Base-by-base conservation (phyloP, 1,284 basidiomycete genomes). In the Earliella scabrosa region DNA sequence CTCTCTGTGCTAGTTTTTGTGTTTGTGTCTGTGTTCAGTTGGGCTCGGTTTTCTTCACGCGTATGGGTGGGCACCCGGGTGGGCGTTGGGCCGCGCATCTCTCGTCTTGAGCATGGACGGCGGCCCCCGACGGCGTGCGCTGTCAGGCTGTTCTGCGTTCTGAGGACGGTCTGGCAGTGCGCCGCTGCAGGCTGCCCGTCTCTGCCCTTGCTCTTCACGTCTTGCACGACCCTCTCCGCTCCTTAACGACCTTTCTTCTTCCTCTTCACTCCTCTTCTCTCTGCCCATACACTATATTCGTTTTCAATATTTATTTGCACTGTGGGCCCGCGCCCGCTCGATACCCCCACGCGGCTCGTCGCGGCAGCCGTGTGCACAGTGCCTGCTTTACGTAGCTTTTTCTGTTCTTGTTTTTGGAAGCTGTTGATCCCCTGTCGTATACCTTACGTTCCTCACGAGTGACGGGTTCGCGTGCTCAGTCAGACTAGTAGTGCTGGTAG, bases 281-380 rank as follows among this genome's bases (percentile, higher is more conserved):
- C 20, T 51, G 44, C 54, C 56, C 58, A 53, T 63, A 63, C 61
- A n/a, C 14, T 63, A 63, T 35, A 44, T 49, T 51, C 45, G 21
- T 55, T 60, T 58, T 63, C 40, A 59, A 53, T 63, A 63, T 63
- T 63, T 63, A 60, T 60, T 56, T 43, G 61, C 50, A 32, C 53
- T 51, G 53, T 53, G 47, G 50, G 41, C 21, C 11, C 50, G 52
- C 41, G 35, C 24, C 26, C 44, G 14, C 44, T 34, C 46, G 40
- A 54, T 54, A 54, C 21, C 21, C 38, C 7, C 38, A 20, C 39
- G 39, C 39, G 39, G 21, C 14, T 38, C 35, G 35, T 18, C 11
- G 36, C 36, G n/a, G 45, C 24, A 29, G 23, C 29, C n/a, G 31
- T 46, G 32, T 46, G 47, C 35, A 41, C 52, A 48, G 39, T 44